phyloP scores from a whole-genome alignment of 257 asterid genomes.

The Striga asiatica region DNA sequence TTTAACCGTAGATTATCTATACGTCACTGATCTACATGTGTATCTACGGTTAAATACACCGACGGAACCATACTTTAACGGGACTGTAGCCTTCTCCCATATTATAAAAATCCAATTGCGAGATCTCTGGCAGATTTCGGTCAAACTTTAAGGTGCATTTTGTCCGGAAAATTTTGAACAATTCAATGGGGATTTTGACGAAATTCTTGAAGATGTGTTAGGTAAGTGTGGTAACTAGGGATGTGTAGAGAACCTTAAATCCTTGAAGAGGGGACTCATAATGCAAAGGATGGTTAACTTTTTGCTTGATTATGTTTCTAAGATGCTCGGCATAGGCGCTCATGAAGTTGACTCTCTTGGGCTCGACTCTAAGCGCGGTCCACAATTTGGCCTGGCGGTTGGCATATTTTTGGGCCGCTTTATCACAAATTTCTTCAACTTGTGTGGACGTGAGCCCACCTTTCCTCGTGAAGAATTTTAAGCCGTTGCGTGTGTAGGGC shows the following conservation, averaged over 20 bases:
- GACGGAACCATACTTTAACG: no score
- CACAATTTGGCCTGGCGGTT: constrained; percentile 61
- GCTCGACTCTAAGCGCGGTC: constrained; percentile 28
- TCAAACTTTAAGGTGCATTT: no score
- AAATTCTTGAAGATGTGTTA: no score
- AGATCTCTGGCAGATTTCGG: no score
- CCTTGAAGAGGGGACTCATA: constrained; percentile 67
- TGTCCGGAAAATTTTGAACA: no score
- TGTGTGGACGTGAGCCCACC: constrained; percentile 76
- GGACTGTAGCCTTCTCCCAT: no score
- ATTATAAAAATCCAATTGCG: no score
- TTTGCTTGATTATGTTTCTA: constrained; percentile 53
- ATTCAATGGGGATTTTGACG: no score
- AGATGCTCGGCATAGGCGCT: constrained; percentile 59
- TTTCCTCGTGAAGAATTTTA: constrained; percentile 68
- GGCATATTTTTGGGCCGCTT: constrained; percentile 64
- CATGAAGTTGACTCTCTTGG: constrained; percentile 63
- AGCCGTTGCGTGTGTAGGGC: constrained; percentile 85
- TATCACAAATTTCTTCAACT: constrained; percentile 74
- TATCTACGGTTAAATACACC: no score
- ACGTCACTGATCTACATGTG: no score
- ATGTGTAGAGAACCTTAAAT: constrained; percentile 77
- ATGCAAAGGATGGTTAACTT: constrained; percentile 68
- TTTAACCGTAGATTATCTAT: no score
- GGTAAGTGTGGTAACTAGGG: no score